phyloP scores from a whole-genome alignment of 202 grass and related monocot genomes.

The Carex sylvatica region DNA sequence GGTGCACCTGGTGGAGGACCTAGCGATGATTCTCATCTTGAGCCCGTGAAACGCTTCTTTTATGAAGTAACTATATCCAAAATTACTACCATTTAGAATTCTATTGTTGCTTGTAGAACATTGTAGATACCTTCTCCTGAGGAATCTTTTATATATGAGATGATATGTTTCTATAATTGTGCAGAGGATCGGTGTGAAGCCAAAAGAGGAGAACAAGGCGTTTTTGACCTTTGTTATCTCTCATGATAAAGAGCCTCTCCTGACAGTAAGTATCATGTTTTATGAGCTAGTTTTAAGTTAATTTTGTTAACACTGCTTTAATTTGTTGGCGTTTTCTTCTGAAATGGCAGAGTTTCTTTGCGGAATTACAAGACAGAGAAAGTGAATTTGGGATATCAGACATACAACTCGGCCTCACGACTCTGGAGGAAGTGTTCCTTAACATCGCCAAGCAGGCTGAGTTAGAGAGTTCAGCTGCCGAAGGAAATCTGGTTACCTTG shows the following conservation, averaged over 20 bases:
- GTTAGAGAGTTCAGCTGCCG: constrained; percentile 71
- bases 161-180: constrained; percentile 6
- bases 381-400: constrained; percentile 81
- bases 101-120: not conserved
- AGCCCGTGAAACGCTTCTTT: constrained; percentile 74
- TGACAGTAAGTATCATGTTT: constrained; percentile 54
- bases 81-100: not conserved
- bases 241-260: constrained; percentile 72
- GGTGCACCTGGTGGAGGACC: constrained; percentile 31
- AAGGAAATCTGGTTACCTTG: constrained; percentile 68
- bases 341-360: constrained; percentile 61
- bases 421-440: constrained; percentile 94
- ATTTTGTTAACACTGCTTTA: not conserved
- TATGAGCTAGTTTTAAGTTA: not conserved
- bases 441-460: constrained; percentile 93
- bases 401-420: constrained; percentile 87
- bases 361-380: constrained; percentile 79
- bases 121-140: not conserved
- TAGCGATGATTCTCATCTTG: constrained; percentile 46
- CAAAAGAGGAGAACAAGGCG: constrained; percentile 80
- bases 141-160: not conserved
- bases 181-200: constrained; percentile 59
- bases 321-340: not conserved
- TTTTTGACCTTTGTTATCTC: constrained; percentile 95
- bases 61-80: constrained; percentile 53